Conservation (phyloP, 2,329 filamentous ascomycete species). For the Chrysosporium queenslandicum region DNA sequence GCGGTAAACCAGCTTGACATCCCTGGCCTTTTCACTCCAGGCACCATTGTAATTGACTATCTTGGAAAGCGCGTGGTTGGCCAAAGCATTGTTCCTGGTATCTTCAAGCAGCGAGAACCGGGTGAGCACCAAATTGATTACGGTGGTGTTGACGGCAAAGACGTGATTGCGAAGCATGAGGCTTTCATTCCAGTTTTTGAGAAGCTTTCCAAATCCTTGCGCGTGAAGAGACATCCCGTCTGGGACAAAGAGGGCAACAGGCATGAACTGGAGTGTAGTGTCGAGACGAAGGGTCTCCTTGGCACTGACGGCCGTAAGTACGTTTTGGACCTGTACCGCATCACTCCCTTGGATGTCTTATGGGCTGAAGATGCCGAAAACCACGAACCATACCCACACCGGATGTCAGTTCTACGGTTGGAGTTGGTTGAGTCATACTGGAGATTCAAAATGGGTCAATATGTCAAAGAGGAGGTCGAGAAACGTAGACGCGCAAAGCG, state of each 20-base stretch:
- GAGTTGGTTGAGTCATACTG: slow-evolving; percentile 83
- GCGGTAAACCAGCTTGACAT: slow-evolving; percentile 97
- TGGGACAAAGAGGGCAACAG: slow-evolving; percentile 94
- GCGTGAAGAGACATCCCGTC: slow-evolving; percentile 87
- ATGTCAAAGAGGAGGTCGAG: slow-evolving; percentile 68
- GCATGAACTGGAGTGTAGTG: slow-evolving; percentile 86
- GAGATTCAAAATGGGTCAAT: slow-evolving; percentile 77
- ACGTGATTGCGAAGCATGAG: slow-evolving; percentile 83
- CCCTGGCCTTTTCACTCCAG: slow-evolving; percentile 83
- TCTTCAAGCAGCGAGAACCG: slow-evolving; percentile 96
- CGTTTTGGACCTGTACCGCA: slow-evolving; percentile 89
- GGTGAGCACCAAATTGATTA: slow-evolving; percentile 99
- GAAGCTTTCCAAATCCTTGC: slow-evolving; percentile 80
- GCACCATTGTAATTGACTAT: slow-evolving; percentile 93
- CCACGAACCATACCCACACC: slow-evolving; percentile 67
- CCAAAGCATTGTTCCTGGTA: slow-evolving; percentile 95
- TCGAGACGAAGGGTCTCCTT: slow-evolving; percentile 95
- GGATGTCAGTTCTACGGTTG: slow-evolving; percentile 86
- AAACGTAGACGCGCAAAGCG: slow-evolving; percentile 44
- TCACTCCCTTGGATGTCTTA: slow-evolving; percentile 78
- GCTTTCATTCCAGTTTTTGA: slow-evolving; percentile 75
- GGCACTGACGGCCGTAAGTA: slow-evolving; percentile 96
- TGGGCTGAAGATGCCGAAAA: slow-evolving; percentile 74
- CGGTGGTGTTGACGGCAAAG: slow-evolving; percentile 93
- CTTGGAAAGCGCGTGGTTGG: slow-evolving; percentile 93